These are phyloP conservation scores for Talinum fruticosum DNA, from an alignment of 148 eudicot species.

Conservation along the genomic window DNA sequence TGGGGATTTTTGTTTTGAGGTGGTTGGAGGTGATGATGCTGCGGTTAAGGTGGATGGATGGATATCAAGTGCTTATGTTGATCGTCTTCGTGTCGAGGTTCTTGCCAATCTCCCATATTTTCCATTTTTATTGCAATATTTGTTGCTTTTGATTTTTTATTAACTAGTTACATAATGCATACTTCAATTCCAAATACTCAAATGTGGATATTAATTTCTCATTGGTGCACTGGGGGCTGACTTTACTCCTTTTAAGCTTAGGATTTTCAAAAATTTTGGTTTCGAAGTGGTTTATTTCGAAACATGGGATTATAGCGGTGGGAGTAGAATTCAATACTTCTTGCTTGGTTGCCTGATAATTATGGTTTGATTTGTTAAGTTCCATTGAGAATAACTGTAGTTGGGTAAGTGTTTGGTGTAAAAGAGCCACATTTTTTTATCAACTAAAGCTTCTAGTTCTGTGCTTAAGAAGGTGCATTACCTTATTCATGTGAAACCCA, in stretches of 20 bases:
- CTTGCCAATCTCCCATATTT: background rate
- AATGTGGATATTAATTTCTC: background rate
- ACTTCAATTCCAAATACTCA: background rate
- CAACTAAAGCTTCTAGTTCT: background rate
- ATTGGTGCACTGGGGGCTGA: constrained; percentile 2
- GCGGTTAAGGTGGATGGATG: constrained; percentile 72
- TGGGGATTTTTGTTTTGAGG: constrained; percentile 40
- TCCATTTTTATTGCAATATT: background rate
- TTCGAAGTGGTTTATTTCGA: no score
- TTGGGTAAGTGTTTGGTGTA: background rate
- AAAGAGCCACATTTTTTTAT: background rate
- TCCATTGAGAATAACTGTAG: background rate
- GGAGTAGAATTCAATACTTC: background rate
- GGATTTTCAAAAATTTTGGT: no score
- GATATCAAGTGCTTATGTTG: constrained; percentile 82
- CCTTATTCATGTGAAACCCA: no score
- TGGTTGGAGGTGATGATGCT: constrained; percentile 84
- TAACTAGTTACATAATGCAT: background rate
- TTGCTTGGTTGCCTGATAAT: background rate
- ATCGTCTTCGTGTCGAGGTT: constrained; percentile 88
- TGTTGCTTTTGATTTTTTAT: no score
- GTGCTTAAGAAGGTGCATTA: background rate
- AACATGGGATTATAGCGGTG: background rate
- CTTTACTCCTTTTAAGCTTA: no score
- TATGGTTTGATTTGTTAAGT: background rate